Conservation (phyloP, 345 rosid genomes). For the Anastatica hierochuntica region DNA sequence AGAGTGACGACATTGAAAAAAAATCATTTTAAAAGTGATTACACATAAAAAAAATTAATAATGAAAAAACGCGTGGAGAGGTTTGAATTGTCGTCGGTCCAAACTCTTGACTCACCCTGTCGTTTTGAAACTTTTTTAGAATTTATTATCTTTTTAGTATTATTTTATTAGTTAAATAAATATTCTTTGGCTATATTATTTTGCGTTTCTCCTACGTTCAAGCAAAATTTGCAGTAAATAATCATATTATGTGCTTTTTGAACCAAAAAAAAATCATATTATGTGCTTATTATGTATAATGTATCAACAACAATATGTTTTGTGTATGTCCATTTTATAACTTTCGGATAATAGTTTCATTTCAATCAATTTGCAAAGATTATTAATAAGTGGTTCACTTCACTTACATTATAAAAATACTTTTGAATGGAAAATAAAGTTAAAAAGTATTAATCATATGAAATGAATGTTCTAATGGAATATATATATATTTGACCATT, state of each 20-base stretch:
- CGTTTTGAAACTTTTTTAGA: background rate
- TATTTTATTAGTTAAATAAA: too few species aligned
- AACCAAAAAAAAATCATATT: too few species aligned
- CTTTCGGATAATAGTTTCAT: too few species aligned
- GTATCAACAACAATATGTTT: too few species aligned
- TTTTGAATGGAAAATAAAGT: background rate
- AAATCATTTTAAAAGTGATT: background rate
- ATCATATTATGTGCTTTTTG: too few species aligned
- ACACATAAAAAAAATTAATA: background rate
- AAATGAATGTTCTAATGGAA: slow-evolving; percentile 13
- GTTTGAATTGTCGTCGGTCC: slow-evolving; percentile 30
- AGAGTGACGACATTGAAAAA: background rate
- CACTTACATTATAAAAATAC: background rate
- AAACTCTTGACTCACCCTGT: slow-evolving; percentile 10
- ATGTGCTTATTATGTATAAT: too few species aligned
- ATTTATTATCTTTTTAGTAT: too few species aligned
- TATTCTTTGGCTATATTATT: too few species aligned
- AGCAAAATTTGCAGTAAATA: too few species aligned
- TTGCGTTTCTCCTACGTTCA: too few species aligned
- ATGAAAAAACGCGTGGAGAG: slow-evolving; percentile 22
- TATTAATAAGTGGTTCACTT: background rate
- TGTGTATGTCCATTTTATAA: too few species aligned
- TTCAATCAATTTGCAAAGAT: too few species aligned
- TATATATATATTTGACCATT: slow-evolving; percentile 2
- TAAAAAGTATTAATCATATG: slow-evolving; percentile 7